phyloP scores from a whole-genome alignment of 768 basidiomycete genomes.

The Tubosaeta sp. region DNA sequence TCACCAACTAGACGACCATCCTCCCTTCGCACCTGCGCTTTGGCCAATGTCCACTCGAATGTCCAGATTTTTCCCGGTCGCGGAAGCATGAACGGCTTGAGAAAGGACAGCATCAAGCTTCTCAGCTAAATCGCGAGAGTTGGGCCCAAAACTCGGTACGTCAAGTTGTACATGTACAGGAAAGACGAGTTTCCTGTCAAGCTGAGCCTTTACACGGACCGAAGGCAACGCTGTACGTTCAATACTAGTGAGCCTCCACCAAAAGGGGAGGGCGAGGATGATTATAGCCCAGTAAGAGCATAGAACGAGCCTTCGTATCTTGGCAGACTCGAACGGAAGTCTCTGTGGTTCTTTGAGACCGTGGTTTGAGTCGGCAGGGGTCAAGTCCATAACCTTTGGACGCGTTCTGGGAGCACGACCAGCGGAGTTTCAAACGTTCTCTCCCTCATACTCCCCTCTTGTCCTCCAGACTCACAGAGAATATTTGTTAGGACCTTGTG shows the following conservation, averaged over 20 bases:
- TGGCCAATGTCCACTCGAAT: constrained; percentile 29
- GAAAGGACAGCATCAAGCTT: constrained; percentile 23
- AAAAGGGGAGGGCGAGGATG: constrained; percentile 76
- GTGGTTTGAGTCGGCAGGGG: constrained; percentile 13
- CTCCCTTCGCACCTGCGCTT: constrained; percentile 33
- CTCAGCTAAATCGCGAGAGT: constrained; percentile 21
- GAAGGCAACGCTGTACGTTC: constrained; percentile 73
- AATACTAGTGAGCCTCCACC: constrained; percentile 94
- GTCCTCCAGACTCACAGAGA: constrained; percentile 10
- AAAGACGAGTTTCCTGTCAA: constrained; percentile 40
- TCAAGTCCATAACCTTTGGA: constrained; percentile 19
- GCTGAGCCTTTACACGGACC: constrained; percentile 50
- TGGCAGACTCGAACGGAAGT: constrained; percentile 48
- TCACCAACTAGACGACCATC: constrained; percentile 4
- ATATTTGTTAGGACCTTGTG: constrained; percentile 6
- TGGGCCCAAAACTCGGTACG: constrained; percentile 13
- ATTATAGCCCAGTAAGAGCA: constrained; percentile 76
- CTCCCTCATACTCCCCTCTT: constrained; percentile 20
- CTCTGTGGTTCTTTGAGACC: constrained; percentile 43
- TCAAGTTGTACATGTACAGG: constrained; percentile 42
- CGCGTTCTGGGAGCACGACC: constrained; percentile 5
- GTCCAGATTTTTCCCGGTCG: constrained; percentile 43
- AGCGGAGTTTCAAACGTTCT: constrained; percentile 34
- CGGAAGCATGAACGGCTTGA: constrained; percentile 12
- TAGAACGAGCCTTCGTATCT: constrained; percentile 57